phyloP scores from a whole-genome alignment of 495 filamentous ascomycete genomes.

The Mytilinidion resinicola region DNA sequence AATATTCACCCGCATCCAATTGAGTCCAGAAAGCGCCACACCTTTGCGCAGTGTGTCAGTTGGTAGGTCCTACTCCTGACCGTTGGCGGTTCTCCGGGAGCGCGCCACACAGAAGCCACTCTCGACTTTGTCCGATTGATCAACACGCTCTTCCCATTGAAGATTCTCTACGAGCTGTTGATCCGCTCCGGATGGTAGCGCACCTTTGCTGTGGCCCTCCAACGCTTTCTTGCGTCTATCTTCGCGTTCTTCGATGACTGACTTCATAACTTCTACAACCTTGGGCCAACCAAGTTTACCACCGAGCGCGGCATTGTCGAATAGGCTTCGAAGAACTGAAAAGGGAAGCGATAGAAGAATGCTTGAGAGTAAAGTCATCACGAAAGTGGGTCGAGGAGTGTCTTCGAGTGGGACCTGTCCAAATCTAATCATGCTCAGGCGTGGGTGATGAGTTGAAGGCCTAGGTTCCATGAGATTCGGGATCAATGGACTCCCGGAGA shows the following conservation, averaged over 20 bases:
- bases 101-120: conserved; percentile 11
- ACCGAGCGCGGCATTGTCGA: conserved; percentile 47
- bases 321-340: conserved; percentile 48
- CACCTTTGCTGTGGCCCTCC: conserved; percentile 10
- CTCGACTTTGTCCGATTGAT: conserved; percentile 7
- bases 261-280: conserved; percentile 43
- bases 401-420: conserved; percentile 52
- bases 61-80: too few relatives aligned
- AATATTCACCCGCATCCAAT: too few relatives aligned
- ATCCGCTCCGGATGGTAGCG: conserved; percentile 12
- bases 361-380: conserved; percentile 48
- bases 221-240: conserved; percentile 25
- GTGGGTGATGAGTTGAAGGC: conserved; percentile 39
- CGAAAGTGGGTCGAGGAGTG: conserved; percentile 29
- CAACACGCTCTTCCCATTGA: conserved; percentile 37
- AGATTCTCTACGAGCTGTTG: conserved; percentile 30
- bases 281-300: conserved; percentile 41
- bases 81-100: background rate
- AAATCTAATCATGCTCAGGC: conserved; percentile 57
- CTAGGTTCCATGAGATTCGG: conserved; percentile 30
- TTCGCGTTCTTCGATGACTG: conserved; percentile 58
- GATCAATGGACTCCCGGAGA: conserved; percentile 28
- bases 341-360: conserved; percentile 61
- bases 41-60: too few relatives aligned
- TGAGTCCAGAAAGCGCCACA: too few relatives aligned